Evolutionary conservation across 768 basidiomycete genomes (phyloP).

Genomic region (Lactarius tabidus): DNA sequence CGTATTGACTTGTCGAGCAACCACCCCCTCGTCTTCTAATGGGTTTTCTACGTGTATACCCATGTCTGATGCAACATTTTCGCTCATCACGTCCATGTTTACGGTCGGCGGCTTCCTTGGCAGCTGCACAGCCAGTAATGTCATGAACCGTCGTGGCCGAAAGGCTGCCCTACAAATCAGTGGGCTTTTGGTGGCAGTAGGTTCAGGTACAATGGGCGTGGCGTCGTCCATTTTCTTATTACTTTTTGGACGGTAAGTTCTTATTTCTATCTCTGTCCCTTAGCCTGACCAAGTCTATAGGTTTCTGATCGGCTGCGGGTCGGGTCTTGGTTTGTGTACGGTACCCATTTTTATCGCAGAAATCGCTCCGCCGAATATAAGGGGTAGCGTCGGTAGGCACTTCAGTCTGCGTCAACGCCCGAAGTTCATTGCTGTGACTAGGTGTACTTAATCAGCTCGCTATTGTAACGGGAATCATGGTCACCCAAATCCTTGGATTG

Average conservation of each 20-base stretch:
- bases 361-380: conserved; percentile 73
- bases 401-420: not conserved
- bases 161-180: conserved; percentile 61
- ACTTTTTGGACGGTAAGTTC: conserved; percentile 57
- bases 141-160: conserved; percentile 71
- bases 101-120: conserved; percentile 85
- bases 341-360: conserved; percentile 83
- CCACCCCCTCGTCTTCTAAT: conserved; percentile 28
- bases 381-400: conserved; percentile 63
- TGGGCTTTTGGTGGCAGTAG: conserved; percentile 50
- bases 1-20: conserved; percentile 63
- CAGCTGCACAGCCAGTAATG: conserved; percentile 58
- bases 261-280: not conserved
- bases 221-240: conserved; percentile 53
- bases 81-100: conserved; percentile 79
- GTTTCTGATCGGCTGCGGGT: conserved; percentile 62
- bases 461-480: conserved; percentile 82
- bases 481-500: conserved; percentile 78
- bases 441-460: conserved; percentile 79
- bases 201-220: conserved; percentile 64
- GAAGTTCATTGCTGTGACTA: conserved; percentile 28
- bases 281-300: conserved; percentile 34
- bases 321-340: conserved; percentile 73
- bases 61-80: conserved; percentile 74
- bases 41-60: conserved; percentile 70